Evolutionary conservation across 2,329 filamentous ascomycete genomes (phyloP), one percentile per base, ranked within the genome.

Genomic region (Alternaria dauci): DNA sequence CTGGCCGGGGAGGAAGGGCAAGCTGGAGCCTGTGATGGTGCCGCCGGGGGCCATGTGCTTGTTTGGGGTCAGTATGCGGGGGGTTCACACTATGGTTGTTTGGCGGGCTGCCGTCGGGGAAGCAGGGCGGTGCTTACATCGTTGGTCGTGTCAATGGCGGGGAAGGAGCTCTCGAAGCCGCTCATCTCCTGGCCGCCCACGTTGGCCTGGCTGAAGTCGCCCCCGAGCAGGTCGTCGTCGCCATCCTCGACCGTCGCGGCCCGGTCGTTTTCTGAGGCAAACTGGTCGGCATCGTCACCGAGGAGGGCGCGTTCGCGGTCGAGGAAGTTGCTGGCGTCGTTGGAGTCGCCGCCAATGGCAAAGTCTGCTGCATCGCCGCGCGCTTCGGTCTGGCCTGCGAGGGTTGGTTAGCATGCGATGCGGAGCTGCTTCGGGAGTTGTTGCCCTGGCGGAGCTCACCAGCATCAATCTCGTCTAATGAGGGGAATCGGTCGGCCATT

Each of bases 221-320:
- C 89, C 50, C 87, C 89, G 52, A 94, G 85, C 60, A 96, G 83
- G 74, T 95, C 89, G 68, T 91, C 91, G 65, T 90, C 88, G 55
- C 82, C 81, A 46, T 87, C 83, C 70, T 90, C 88, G 66, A 85
- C 86, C 41, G 87, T 87, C 58, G 86, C 85, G 59, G 86, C 83
- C 76, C 83, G 83, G 79, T 96, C 92, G 74, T 90, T 88, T 62
- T 88, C 86, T 32, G 91, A 91, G 65, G 90, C 86, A 79, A 99
- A 99, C 82, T 94, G 91, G 72, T 93, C 87, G 62, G 95, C 95
- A 79, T 98, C 95, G 66, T 97, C 95, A 68, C 95, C 95, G 8
- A 99, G 88, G 18, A 90, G 81, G 63, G 93, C 95, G 76, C 93
- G 92, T 83, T 99, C 95, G 70, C 94, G 92, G 65, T 92, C 89